Base-by-base conservation (phyloP, 2,329 filamentous ascomycete genomes). In the Trichoderma pleuroti region DNA sequence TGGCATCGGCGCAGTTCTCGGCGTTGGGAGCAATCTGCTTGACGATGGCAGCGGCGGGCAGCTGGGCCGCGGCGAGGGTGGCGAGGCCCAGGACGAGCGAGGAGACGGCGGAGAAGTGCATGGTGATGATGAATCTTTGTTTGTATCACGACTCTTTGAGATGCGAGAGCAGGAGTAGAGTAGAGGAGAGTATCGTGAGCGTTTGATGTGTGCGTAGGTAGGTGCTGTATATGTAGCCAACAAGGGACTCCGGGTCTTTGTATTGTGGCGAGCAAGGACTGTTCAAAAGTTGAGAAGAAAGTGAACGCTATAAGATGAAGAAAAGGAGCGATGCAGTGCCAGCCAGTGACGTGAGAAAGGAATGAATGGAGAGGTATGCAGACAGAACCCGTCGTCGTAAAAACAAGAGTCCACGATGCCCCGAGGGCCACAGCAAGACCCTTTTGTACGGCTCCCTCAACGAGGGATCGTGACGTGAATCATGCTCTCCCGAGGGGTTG, bases 21-120 rank as follows among this genome's bases (percentile, higher is more conserved):
- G 90, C 88, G 3, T 75, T 77, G 4, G 91, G 88, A n/a, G 87
- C 86, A 77, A 93, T 88, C 64, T 79, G 70, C 72, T 78, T 77
- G 75, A 92, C 81, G 73, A 84, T 81, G 42, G 78, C 75, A 24
- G 77, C 77, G 11, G 82, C 78, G 2, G 72, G 67, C 46, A 76
- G 64, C 6, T 74, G 71, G n/a, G 72, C 75, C 11, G 73, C 61
- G 36, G 74, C 72, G 36, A 75, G 39, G 54, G 72, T 68, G 46
- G 68, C 68, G 36, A 74, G 62, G 68, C 69, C 54, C 59, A 72
- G n/a, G 59, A 71, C 56, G 34, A 70, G 34, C 59, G 66, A 49
- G 65, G 72, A 52, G 8, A 76, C 61, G 7, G 73, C 11, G 10
- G 74, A 65, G 73, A 80, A 73, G 71, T 76, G 78, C 79, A 80